phyloP scores from a whole-genome alignment of 176 grass and related monocot species.

The Luzula sylvatica region DNA sequence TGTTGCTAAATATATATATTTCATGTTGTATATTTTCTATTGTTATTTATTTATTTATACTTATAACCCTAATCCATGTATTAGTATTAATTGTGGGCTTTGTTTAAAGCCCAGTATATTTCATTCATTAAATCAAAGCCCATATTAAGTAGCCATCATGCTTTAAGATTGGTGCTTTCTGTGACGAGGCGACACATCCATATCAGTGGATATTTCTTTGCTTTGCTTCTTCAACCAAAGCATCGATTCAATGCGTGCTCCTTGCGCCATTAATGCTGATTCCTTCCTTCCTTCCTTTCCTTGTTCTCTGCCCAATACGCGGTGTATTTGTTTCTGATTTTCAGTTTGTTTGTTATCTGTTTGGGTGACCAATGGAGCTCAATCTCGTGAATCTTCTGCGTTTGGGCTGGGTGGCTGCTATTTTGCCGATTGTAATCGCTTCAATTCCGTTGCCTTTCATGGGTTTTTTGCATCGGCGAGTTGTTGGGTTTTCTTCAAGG shows the following conservation, averaged over 20 bases:
- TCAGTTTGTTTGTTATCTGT: neutral
- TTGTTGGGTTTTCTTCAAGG: conserved; percentile 13
- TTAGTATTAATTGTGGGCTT: neutral
- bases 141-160: neutral
- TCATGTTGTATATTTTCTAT: no score
- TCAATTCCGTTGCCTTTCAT: conserved; percentile 7
- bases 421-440: conserved; percentile 18
- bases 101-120: neutral
- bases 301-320: neutral
- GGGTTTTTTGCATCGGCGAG: conserved; percentile 7
- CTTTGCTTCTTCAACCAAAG: no score
- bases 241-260: conserved; percentile 5
- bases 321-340: neutral
- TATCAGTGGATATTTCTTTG: no score
- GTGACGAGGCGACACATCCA: neutral
- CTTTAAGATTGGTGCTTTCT: neutral
- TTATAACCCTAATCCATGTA: neutral
- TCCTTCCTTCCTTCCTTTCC: neutral
- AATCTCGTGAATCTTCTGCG: conserved; percentile 5
- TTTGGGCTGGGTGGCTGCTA: conserved; percentile 19
- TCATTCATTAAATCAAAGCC: neutral
- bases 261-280: neutral
- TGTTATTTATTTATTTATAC: neutral
- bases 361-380: conserved; percentile 1
- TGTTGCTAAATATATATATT: conserved; percentile 2